phyloP scores from a whole-genome alignment of 1,284 basidiomycete species.

The Phellopilus nigrolimitatus region DNA sequence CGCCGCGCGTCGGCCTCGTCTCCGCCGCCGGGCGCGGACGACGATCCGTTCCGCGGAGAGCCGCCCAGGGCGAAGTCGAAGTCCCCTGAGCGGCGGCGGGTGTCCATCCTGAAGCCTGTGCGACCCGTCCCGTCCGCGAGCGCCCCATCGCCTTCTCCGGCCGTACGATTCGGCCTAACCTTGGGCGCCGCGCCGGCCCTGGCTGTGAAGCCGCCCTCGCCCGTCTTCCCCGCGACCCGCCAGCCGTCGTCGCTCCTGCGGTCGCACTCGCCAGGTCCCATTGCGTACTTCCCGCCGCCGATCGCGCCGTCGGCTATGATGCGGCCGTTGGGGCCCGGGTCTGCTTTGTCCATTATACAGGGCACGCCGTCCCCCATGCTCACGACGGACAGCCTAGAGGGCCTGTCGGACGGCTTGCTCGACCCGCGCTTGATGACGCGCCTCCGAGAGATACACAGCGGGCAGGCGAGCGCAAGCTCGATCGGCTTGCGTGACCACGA shows the following conservation, averaged over 20 bases:
- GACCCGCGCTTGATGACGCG: conserved; percentile 30
- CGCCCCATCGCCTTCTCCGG: too few relatives aligned
- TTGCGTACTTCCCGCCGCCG: conserved; percentile 6
- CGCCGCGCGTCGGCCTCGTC: conserved; percentile 1
- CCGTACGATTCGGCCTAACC: background rate
- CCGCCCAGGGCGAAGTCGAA: background rate
- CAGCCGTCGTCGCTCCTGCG: background rate
- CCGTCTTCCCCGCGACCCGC: conserved; percentile 6
- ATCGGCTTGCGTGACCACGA: conserved; percentile 39
- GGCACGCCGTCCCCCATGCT: conserved; percentile 32
- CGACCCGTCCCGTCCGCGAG: background rate
- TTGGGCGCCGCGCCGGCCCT: background rate
- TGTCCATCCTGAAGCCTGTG: background rate
- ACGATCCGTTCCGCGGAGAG: background rate
- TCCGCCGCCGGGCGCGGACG: background rate
- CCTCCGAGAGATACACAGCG: conserved; percentile 18
- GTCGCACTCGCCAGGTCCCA: background rate
- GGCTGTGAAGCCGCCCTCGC: background rate
- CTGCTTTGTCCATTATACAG: conserved; percentile 7
- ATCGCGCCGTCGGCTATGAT: conserved; percentile 4
- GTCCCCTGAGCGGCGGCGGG: background rate
- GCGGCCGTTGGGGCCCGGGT: background rate
- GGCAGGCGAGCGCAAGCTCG: conserved; percentile 33
- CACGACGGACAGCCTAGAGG: conserved; percentile 29
- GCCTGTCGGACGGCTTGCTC: conserved; percentile 36